Conservation (phyloP, 768 basidiomycete species). For the Collybia sordida region DNA sequence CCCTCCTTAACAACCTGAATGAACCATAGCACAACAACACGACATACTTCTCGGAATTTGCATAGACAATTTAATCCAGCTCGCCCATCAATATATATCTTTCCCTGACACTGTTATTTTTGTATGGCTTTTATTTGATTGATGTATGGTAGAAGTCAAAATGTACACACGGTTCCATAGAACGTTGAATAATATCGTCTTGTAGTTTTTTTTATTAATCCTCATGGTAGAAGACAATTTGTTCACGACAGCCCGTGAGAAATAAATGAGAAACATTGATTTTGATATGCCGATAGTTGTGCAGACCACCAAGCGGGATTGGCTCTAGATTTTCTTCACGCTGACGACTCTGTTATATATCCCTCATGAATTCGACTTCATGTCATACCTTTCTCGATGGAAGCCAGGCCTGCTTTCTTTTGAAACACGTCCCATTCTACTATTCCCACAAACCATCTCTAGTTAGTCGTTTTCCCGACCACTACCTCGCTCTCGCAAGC, state of each 20-base stretch:
- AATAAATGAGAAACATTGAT: neutral
- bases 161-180: neutral
- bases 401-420: slow-evolving; percentile 34
- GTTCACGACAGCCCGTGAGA: neutral
- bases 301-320: neutral
- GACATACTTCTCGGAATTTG: slow-evolving; percentile 3
- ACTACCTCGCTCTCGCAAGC: slow-evolving; percentile 63
- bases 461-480: slow-evolving; percentile 65
- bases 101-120: slow-evolving; percentile 18
- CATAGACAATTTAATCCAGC: slow-evolving; percentile 5
- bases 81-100: slow-evolving; percentile 8
- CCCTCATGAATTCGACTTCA: slow-evolving; percentile 35
- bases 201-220: neutral
- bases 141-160: slow-evolving; percentile 25
- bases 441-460: slow-evolving; percentile 44
- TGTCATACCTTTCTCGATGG: slow-evolving; percentile 32
- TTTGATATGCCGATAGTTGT: neutral
- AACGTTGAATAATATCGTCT: slow-evolving; percentile 2
- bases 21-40: slow-evolving; percentile 46
- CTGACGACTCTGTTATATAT: too few relatives aligned
- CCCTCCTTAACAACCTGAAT: slow-evolving; percentile 84
- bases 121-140: slow-evolving; percentile 23
- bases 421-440: slow-evolving; percentile 51
- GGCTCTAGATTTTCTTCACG: neutral
- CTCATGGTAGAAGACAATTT: neutral